Conservation (phyloP, 371 early-diverging fungal genomes). For the Rhizomucor pusillus region DNA sequence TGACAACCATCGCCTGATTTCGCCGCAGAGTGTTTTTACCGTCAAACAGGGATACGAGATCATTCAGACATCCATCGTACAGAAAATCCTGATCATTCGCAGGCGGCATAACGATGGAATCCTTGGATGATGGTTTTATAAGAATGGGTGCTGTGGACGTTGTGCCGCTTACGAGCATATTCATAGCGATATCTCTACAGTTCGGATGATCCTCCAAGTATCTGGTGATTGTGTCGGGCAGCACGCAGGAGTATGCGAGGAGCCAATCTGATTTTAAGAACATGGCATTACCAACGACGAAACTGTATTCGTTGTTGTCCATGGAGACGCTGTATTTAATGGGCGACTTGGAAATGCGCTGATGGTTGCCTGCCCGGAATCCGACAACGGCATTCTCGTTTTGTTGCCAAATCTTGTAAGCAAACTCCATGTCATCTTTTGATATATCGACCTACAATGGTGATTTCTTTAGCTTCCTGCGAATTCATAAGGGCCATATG, state of each 20-base stretch:
- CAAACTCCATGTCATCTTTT: conserved; percentile 12
- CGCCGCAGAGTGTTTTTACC: not conserved
- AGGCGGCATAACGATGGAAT: no score
- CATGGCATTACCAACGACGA: conserved; percentile 20
- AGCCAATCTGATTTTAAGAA: conserved; percentile 27
- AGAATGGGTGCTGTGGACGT: not conserved
- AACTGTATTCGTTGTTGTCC: conserved; percentile 13
- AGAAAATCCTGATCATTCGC: no score
- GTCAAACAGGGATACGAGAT: not conserved
- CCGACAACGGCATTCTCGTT: conserved; percentile 5
- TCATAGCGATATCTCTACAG: conserved; percentile 20
- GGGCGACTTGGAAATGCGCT: not conserved
- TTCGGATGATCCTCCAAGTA: conserved; percentile 22
- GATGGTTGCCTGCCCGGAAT: conserved; percentile 3
- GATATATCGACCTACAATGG: conserved; percentile 5
- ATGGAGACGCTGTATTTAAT: not conserved
- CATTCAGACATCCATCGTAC: not conserved
- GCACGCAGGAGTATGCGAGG: conserved; percentile 28
- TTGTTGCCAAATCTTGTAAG: conserved; percentile 6
- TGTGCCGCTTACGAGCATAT: not conserved
- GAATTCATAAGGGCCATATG: not conserved
- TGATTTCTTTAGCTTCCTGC: not conserved
- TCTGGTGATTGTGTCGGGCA: conserved; percentile 25
- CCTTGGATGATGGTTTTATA: not conserved
- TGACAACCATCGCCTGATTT: not conserved